Conservation (phyloP, 352 stramenopile species). For the Bremia lactucae region DNA sequence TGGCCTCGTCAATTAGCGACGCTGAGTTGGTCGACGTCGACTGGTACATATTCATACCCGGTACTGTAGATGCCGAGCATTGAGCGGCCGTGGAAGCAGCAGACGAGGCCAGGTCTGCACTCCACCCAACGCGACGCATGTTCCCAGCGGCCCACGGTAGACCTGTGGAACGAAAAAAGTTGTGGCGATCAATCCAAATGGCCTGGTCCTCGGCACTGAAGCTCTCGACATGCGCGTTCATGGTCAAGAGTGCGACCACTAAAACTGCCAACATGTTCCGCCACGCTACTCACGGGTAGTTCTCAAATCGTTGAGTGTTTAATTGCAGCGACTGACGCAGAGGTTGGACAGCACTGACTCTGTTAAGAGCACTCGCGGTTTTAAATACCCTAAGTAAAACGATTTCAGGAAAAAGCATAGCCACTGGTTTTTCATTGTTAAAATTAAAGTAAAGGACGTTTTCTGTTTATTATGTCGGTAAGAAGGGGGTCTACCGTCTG, state of each 20-base stretch:
- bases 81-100: constrained; percentile 27
- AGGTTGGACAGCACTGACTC: constrained; percentile 13
- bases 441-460: no score
- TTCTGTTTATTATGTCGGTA: no score
- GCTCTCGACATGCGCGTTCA: constrained; percentile 5
- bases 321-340: constrained; percentile 10
- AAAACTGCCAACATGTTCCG: constrained; percentile 8
- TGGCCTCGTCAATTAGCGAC: constrained; percentile 38
- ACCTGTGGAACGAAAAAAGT: constrained; percentile 70
- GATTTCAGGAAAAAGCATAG: background rate
- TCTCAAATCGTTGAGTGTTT: background rate
- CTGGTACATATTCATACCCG: constrained; percentile 38
- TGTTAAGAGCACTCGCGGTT: constrained; percentile 3
- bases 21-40: constrained; percentile 20
- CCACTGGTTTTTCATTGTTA: no score
- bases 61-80: constrained; percentile 24
- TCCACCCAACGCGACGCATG: constrained; percentile 65
- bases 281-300: constrained; percentile 1
- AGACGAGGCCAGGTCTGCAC: constrained; percentile 25
- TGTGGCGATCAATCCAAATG: constrained; percentile 63
- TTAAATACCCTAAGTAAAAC: no score
- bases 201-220: constrained; percentile 33
- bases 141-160: constrained; percentile 49
- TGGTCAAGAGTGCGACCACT: constrained; percentile 5
- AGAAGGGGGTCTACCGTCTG: no score